A percentile compares a stretch with the other conserved stretches of the same genome.
Conservation (phyloP, 257 asterid genomes). For the Solanum dulcamara region DNA sequence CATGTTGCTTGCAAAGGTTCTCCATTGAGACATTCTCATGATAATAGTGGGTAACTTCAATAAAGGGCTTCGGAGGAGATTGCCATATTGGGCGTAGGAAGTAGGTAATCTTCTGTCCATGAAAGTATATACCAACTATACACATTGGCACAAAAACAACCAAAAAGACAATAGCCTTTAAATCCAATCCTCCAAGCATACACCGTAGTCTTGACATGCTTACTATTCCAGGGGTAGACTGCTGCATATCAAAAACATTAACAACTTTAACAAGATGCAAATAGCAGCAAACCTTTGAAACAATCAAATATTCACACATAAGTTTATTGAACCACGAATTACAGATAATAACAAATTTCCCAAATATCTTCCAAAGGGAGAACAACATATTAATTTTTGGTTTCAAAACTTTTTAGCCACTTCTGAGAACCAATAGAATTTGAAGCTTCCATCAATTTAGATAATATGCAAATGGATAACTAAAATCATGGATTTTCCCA, state of each 20-base stretch:
- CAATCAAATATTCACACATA: background rate
- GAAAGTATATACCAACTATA: constrained; percentile 31
- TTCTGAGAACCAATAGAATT: background rate
- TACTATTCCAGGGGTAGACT: constrained; percentile 4
- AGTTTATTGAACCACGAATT: background rate
- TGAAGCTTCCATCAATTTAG: background rate
- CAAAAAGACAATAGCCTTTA: constrained; percentile 28
- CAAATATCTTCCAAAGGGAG: background rate
- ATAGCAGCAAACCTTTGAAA: background rate
- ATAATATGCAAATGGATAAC: background rate
- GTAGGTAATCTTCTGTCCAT: constrained; percentile 58
- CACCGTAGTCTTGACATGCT: constrained; percentile 35
- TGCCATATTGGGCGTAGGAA: constrained; percentile 66
- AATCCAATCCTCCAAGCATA: constrained; percentile 31
- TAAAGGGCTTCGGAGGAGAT: constrained; percentile 60
- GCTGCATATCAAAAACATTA: constrained; percentile 11
- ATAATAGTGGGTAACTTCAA: constrained; percentile 41
- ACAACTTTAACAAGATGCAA: background rate
- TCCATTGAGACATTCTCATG: constrained; percentile 48
- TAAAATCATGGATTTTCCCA: background rate
- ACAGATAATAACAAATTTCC: background rate
- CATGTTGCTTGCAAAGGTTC: constrained; percentile 58
- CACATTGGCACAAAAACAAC: constrained; percentile 27
- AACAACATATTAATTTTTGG: background rate
- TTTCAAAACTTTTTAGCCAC: background rate